These are phyloP conservation scores for Colletotrichum sp. DNA, from an alignment of 2,329 filamentous ascomycete genomes.

Conservation along the genomic window DNA sequence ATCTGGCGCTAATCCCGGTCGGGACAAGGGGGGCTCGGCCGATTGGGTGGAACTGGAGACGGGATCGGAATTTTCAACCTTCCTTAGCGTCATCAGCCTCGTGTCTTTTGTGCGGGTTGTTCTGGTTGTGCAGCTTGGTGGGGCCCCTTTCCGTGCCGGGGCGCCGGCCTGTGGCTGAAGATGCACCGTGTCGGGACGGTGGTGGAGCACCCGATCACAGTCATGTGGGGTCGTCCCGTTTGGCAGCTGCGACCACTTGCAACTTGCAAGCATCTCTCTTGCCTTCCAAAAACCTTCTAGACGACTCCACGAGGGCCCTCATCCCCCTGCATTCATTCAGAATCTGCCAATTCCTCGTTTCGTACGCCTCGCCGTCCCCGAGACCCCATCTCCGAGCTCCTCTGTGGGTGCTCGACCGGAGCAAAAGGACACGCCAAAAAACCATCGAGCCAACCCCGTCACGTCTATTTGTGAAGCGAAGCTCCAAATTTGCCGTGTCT, in stretches of 20 bases:
- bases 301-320: not conserved
- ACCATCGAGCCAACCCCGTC: not conserved
- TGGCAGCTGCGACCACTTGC: slow-evolving; percentile 18
- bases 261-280: not conserved
- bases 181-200: not conserved
- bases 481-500: not conserved
- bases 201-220: not conserved
- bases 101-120: slow-evolving; percentile 15
- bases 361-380: not conserved
- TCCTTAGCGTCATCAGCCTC: slow-evolving; percentile 15
- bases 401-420: not conserved
- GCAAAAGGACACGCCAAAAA: not conserved
- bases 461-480: not conserved
- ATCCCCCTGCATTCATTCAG: not conserved
- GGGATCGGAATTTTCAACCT: slow-evolving; percentile 13
- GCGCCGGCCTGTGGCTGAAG: slow-evolving; percentile 1
- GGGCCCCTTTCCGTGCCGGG: not conserved
- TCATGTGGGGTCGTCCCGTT: not conserved
- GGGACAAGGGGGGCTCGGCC: not conserved
- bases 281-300: slow-evolving; percentile 9
- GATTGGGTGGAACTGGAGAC: slow-evolving; percentile 13
- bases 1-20: slow-evolving; percentile 12
- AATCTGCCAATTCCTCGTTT: not conserved
- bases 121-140: slow-evolving; percentile 1
- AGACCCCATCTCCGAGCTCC: not conserved